These are phyloP conservation scores for Sporothrix dimorphospora DNA, from an alignment of 2,329 filamentous ascomycete species.

Conservation along the genomic window DNA sequence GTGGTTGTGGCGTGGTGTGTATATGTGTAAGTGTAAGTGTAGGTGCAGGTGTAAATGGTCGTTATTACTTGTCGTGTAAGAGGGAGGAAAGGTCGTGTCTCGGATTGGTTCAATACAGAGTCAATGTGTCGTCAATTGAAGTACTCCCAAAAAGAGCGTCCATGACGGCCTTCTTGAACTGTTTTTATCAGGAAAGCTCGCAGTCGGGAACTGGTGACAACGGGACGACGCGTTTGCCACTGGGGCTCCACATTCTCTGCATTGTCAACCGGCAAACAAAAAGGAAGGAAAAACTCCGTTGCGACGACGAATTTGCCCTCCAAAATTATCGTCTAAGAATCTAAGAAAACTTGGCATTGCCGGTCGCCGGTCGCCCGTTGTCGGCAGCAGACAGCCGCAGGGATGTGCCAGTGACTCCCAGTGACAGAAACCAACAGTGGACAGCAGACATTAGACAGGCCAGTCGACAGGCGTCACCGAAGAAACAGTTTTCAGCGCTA, in stretches of 20 bases:
- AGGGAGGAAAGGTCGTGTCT: not conserved
- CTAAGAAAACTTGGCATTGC: not conserved
- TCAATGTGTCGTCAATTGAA: not conserved
- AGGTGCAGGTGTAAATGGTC: not conserved
- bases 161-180: not conserved
- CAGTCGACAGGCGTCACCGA: no score
- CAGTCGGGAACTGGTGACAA: no score
- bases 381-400: constrained; percentile 1
- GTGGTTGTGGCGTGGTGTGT: not conserved
- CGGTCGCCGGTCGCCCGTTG: no score
- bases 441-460: no score
- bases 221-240: constrained; percentile 12
- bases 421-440: not conserved
- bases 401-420: not conserved
- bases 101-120: not conserved
- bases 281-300: no score
- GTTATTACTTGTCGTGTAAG: not conserved
- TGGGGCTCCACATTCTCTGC: not conserved
- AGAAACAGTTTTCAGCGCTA: not conserved
- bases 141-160: not conserved
- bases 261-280: no score
- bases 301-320: not conserved
- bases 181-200: not conserved
- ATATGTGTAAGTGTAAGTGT: not conserved
- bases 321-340: not conserved